These are phyloP conservation scores for Cladophialophora chaetospira DNA, from an alignment of 2,329 filamentous ascomycete genomes.

Conservation along the genomic window DNA sequence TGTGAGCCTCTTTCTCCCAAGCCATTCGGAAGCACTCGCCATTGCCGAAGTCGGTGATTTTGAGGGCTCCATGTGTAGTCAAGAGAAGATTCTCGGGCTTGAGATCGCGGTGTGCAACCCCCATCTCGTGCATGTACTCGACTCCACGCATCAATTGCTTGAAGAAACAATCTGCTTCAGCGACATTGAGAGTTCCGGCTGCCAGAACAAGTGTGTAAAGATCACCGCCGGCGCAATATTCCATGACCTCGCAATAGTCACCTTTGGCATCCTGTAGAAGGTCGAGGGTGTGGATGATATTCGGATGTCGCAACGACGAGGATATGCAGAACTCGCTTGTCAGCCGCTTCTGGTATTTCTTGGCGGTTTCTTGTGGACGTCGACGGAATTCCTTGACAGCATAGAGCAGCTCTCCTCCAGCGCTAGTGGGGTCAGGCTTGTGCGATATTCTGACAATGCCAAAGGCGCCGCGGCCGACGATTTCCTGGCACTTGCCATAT, in stretches of 20 bases:
- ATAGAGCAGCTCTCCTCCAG: constrained; percentile 81
- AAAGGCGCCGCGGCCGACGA: constrained; percentile 93
- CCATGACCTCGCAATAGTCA: constrained; percentile 99
- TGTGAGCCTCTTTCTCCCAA: constrained; percentile 97
- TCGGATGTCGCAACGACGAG: constrained; percentile 91
- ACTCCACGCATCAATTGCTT: constrained; percentile 99
- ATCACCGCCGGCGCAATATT: constrained; percentile 95
- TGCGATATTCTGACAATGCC: constrained; percentile 97
- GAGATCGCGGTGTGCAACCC: constrained; percentile 91
- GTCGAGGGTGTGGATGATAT: constrained; percentile 96
- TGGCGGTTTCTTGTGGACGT: constrained; percentile 88
- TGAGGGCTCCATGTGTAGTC: constrained; percentile 87
- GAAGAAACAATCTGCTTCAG: constrained; percentile 96
- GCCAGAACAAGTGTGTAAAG: constrained; percentile 91
- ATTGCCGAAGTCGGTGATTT: constrained; percentile 98
- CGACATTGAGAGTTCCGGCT: constrained; percentile 85
- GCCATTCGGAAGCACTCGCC: constrained; percentile 99
- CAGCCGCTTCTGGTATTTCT: constrained; percentile 96
- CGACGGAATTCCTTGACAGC: constrained; percentile 98
- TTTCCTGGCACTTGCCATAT: constrained; percentile 97
- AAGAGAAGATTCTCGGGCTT: constrained; percentile 96
- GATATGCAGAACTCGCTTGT: constrained; percentile 99
- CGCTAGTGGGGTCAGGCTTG: constrained; percentile 82
- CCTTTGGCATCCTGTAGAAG: constrained; percentile 94
- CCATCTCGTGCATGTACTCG: constrained; percentile 99